Conservation (phyloP, 768 basidiomycete genomes). For the Collybia nuda region DNA sequence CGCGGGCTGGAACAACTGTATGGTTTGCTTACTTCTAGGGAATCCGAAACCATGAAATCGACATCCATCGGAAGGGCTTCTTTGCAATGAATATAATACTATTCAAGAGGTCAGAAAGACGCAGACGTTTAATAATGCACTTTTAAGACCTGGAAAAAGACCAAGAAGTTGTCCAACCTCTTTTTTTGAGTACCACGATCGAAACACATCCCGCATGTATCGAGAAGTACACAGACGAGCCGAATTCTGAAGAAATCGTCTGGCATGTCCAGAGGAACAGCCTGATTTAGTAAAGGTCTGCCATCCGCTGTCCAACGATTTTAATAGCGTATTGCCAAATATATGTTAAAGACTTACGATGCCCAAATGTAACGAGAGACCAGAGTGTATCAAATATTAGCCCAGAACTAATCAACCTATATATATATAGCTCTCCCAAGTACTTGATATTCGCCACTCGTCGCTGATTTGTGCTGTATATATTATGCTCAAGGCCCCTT, state of each 20-base stretch:
- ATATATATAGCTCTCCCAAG: constrained; percentile 96
- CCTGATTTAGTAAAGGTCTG: constrained; percentile 77
- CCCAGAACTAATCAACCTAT: constrained; percentile 83
- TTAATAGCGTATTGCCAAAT: constrained; percentile 5
- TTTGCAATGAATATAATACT: constrained; percentile 92
- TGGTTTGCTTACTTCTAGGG: constrained; percentile 67
- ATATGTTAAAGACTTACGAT: constrained; percentile 64
- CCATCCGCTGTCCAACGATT: constrained; percentile 67
- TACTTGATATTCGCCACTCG: constrained; percentile 91
- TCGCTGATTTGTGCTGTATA: constrained; percentile 94
- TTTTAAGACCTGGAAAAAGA: constrained; percentile 84
- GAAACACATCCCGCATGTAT: constrained; percentile 98
- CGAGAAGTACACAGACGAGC: constrained; percentile 87
- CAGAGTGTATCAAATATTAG: constrained; percentile 94
- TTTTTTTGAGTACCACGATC: constrained; percentile 90
- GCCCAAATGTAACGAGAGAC: constrained; percentile 93
- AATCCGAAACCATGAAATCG: constrained; percentile 95
- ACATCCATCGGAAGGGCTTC: constrained; percentile 93
- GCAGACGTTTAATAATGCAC: background rate
- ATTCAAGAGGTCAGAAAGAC: constrained; percentile 1
- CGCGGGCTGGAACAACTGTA: background rate
- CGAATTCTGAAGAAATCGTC: constrained; percentile 97
- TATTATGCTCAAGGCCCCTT: constrained; percentile 88
- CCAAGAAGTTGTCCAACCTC: constrained; percentile 90
- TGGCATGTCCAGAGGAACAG: constrained; percentile 80